Conservation (phyloP, 352 stramenopile species). For the Phytopythium kandeliae region DNA sequence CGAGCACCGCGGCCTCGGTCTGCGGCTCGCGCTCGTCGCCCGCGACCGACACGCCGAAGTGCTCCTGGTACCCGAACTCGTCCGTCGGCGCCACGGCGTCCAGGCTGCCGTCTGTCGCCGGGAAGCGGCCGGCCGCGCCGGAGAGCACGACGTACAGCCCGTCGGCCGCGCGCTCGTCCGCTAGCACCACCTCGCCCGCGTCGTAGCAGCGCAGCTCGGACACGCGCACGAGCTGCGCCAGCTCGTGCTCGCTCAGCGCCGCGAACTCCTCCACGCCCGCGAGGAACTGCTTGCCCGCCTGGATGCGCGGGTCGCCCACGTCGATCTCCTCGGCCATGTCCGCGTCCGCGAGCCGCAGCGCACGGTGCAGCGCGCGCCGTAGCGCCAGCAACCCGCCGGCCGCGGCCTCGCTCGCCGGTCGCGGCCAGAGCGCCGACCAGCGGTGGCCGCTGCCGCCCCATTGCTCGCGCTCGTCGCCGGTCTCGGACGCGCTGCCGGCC, state of each 20-base stretch:
- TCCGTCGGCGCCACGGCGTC: slow-evolving; percentile 18
- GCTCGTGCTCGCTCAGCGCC: slow-evolving; percentile 49
- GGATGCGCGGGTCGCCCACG: slow-evolving; percentile 41
- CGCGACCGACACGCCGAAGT: slow-evolving; percentile 45
- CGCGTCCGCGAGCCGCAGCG: slow-evolving; percentile 40
- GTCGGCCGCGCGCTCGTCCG: slow-evolving; percentile 38
- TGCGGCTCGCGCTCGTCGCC: slow-evolving; percentile 15
- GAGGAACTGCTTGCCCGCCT: slow-evolving; percentile 50
- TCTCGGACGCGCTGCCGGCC: neutral
- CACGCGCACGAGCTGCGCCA: slow-evolving; percentile 42
- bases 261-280: slow-evolving; percentile 45
- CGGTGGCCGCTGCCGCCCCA: too few species aligned
- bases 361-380: slow-evolving; percentile 27
- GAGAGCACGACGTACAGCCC: slow-evolving; percentile 53
- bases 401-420: slow-evolving; percentile 2
- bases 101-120: slow-evolving; percentile 9
- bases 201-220: slow-evolving; percentile 33
- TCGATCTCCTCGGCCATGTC: slow-evolving; percentile 52
- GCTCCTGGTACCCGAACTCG: slow-evolving; percentile 46
- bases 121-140: slow-evolving; percentile 26
- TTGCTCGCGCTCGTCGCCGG: too few species aligned
- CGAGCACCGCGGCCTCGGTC: slow-evolving; percentile 23
- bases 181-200: slow-evolving; percentile 33
- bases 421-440: slow-evolving; percentile 19
- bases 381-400: slow-evolving; percentile 16